Evolutionary conservation across 768 basidiomycete species (phyloP).

Genomic region (Kwoniella bestiolae): DNA sequence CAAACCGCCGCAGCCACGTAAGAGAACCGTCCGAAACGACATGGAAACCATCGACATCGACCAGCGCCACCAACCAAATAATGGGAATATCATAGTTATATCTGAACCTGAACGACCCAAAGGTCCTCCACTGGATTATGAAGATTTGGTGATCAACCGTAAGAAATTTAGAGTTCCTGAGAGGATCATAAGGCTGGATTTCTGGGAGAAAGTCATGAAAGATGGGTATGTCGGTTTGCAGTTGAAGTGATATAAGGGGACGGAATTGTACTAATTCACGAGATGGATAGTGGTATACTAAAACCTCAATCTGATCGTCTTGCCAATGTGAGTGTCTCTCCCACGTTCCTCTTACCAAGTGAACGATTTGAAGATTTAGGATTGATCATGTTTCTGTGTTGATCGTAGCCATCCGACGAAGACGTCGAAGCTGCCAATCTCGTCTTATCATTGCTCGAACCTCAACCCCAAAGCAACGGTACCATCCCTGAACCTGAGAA

Average conservation of each 20-base stretch:
- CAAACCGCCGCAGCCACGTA: slow-evolving; percentile 68
- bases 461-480: background rate
- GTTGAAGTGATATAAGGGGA: background rate
- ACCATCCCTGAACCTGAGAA: background rate
- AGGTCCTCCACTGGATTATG: slow-evolving; percentile 35
- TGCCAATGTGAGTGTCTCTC: background rate
- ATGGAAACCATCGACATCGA: slow-evolving; percentile 72
- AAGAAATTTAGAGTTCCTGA: slow-evolving; percentile 93
- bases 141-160: slow-evolving; percentile 60
- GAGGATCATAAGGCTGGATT: slow-evolving; percentile 86
- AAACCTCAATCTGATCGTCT: background rate
- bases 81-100: slow-evolving; percentile 87
- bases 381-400: background rate
- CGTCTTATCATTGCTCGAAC: slow-evolving; percentile 21
- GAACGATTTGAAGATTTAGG: background rate
- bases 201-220: slow-evolving; percentile 73
- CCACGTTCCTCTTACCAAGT: background rate
- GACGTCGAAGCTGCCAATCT: slow-evolving; percentile 45
- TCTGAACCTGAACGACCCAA: slow-evolving; percentile 64
- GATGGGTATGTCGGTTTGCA: slow-evolving; percentile 19
- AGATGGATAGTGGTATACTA: background rate
- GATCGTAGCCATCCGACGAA: slow-evolving; percentile 9
- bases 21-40: slow-evolving; percentile 75
- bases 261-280: too few species aligned
- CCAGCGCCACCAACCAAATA: slow-evolving; percentile 76